Percentiles rank a stretch among this genome's conserved stretches.
Evolutionary conservation across 257 asterid species (phyloP).

Genomic region (Ehretia macrophylla): DNA sequence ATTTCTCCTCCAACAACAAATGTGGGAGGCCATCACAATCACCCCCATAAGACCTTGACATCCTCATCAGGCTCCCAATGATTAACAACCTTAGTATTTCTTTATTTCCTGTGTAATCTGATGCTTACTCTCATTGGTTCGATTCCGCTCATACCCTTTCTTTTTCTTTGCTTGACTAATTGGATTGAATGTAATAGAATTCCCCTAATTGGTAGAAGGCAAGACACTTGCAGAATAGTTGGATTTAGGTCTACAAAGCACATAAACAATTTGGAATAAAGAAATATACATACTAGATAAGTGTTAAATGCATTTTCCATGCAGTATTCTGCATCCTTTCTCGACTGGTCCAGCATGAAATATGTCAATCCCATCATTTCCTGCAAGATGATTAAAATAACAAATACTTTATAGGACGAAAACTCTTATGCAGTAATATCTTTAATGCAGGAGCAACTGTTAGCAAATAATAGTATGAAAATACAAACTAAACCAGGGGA

Average conservation of each 20-base stretch:
- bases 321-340: slow-evolving; percentile 94
- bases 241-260: neutral
- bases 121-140: too few species aligned
- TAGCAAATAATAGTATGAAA: neutral
- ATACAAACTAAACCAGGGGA: neutral
- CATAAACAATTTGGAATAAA: slow-evolving; percentile 14
- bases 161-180: too few species aligned
- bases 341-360: slow-evolving; percentile 89
- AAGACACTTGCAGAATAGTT: neutral
- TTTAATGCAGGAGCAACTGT: neutral
- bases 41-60: too few species aligned
- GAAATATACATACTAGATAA: slow-evolving; percentile 51
- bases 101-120: too few species aligned
- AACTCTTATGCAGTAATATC: neutral
- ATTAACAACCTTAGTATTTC: too few species aligned
- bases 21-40: too few species aligned
- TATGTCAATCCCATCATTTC: slow-evolving; percentile 93
- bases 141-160: too few species aligned
- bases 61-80: too few species aligned
- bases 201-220: too few species aligned
- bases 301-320: slow-evolving; percentile 94
- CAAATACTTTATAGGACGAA: slow-evolving; percentile 12
- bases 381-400: slow-evolving; percentile 41
- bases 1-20: too few species aligned
- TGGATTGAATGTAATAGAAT: too few species aligned